Base-by-base conservation (phyloP, 306 rosid genomes). In the Fragaria nilgerrensis region DNA sequence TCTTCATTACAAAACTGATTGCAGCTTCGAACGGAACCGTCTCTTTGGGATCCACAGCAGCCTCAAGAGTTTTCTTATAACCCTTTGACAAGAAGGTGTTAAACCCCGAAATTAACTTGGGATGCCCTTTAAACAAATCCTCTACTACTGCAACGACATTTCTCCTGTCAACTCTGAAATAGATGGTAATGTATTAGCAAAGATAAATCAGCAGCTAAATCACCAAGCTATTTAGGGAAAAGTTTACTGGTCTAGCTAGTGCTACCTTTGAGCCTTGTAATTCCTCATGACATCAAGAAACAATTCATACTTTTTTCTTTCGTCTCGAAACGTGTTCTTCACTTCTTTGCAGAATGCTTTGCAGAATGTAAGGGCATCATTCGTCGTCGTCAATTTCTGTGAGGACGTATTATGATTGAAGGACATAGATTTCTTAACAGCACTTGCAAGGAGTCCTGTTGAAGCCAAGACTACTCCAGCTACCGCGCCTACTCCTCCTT, bases 61-160 rank as follows among this genome's bases (percentile, higher is more conserved):
- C 97, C 9, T 92, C 97, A 16, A 89, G 89, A 14, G 97, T 95
- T 77, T 90, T 92, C 85, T 89, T 96, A 82, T 80, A 90, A 14
- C 98, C 97, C 86, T 92, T 92, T 17, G 96, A 97, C 88, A 92
- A 74, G 88, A 92, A 95, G 74, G 93, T 89, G 85, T 95, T 95
- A 59, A 95, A 95, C 61, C 97, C 97, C 80, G 90, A 87, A 83
- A 92, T 90, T 86, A 95, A 85, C 78, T 90, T 83, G 66, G 80
- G 88, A 55, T 92, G 98, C 41, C 98, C 98, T 82, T 95, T 92
- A 81, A 95, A 95, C 63, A 95, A 81, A 52, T 95, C 93, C 86
- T 92, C 92, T 81, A 92, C 97, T 80, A 97, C 88, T 55, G 85
- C 91, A 79, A 95, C 89, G 81, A 95, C 98, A 55, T 97, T 97